These are phyloP conservation scores for Phytophthora cactorum DNA, from an alignment of 352 stramenopile species.

Conservation along the genomic window DNA sequence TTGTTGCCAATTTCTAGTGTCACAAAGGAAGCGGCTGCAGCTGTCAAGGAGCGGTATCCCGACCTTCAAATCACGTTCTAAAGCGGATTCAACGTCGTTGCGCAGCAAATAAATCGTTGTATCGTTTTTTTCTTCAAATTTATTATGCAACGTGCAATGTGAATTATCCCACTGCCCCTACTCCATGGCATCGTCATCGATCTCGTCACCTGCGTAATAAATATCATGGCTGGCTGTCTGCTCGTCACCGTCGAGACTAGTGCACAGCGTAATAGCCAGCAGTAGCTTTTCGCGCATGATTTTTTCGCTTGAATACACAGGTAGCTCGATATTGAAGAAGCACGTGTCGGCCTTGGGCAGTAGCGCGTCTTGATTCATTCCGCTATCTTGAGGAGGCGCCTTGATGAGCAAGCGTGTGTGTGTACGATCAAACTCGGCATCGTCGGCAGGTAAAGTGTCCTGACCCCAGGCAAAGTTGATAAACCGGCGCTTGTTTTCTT, in stretches of 20 bases:
- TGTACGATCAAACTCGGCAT: conserved; percentile 83
- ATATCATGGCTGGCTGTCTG: conserved; percentile 68
- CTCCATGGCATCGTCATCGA: conserved; percentile 67
- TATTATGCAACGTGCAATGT: conserved; percentile 11
- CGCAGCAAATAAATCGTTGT: conserved; percentile 15
- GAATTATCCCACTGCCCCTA: conserved; percentile 16
- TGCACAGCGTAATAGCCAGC: conserved; percentile 80
- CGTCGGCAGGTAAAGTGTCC: conserved; percentile 74
- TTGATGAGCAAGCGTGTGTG: conserved; percentile 82
- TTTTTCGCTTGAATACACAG: conserved; percentile 73
- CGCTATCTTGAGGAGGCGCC: conserved; percentile 42
- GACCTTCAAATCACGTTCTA: conserved; percentile 50
- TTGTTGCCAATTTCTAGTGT: conserved; percentile 42
- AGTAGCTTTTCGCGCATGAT: conserved; percentile 76
- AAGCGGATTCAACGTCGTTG: neutral
- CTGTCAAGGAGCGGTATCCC: conserved; percentile 75
- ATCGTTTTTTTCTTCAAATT: neutral
- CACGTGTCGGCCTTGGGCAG: conserved; percentile 85
- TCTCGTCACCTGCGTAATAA: conserved; percentile 69
- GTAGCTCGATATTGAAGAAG: conserved; percentile 89
- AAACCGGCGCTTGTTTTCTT: conserved; percentile 83
- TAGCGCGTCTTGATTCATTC: conserved; percentile 53
- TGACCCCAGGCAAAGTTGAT: conserved; percentile 90
- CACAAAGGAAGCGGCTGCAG: conserved; percentile 80
- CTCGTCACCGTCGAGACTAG: conserved; percentile 84